Conservation (phyloP, 2,329 filamentous ascomycete species). For the Calonectria pseudoturangicola region DNA sequence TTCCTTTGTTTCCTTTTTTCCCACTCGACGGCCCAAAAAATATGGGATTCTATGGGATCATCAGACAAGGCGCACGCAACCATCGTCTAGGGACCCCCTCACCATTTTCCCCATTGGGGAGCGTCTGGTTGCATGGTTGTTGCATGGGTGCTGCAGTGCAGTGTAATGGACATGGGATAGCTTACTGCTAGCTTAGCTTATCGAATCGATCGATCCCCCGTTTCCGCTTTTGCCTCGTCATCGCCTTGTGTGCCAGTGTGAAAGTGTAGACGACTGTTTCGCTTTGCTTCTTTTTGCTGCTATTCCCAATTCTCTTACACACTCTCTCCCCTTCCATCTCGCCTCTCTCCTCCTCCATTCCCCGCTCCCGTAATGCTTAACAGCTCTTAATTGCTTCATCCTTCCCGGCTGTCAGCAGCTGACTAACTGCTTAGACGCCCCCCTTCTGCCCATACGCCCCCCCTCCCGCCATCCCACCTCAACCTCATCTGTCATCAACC, state of each 20-base stretch:
- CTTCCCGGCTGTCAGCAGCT: constrained; percentile 50
- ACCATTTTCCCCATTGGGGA: constrained; percentile 8
- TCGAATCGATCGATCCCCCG: constrained; percentile 35
- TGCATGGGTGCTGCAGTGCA: constrained; percentile 22
- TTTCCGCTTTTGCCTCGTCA: constrained; percentile 30
- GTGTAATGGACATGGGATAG: constrained; percentile 31
- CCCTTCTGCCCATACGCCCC: constrained; percentile 10
- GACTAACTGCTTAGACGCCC: constrained; percentile 50
- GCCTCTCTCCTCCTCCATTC: constrained; percentile 40
- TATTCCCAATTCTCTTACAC: constrained; percentile 28
- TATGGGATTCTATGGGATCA: constrained; percentile 37
- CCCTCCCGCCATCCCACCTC: constrained; percentile 13
- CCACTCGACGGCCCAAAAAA: constrained; percentile 22
- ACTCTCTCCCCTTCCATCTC: constrained; percentile 30
- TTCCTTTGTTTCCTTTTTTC: too few species aligned
- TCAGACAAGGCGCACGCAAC: constrained; percentile 37
- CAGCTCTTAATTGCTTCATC: constrained; percentile 45
- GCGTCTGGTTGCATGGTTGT: constrained; percentile 22
- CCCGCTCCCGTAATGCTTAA: constrained; percentile 43
- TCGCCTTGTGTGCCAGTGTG: constrained; percentile 23
- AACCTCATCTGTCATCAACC: constrained; percentile 24
- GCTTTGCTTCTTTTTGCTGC: constrained; percentile 31
- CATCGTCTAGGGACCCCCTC: constrained; percentile 29
- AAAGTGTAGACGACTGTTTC: constrained; percentile 12
- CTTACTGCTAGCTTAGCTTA: constrained; percentile 32